Conservation (phyloP, 768 basidiomycete genomes). For the Melanogaster broomeanus region DNA sequence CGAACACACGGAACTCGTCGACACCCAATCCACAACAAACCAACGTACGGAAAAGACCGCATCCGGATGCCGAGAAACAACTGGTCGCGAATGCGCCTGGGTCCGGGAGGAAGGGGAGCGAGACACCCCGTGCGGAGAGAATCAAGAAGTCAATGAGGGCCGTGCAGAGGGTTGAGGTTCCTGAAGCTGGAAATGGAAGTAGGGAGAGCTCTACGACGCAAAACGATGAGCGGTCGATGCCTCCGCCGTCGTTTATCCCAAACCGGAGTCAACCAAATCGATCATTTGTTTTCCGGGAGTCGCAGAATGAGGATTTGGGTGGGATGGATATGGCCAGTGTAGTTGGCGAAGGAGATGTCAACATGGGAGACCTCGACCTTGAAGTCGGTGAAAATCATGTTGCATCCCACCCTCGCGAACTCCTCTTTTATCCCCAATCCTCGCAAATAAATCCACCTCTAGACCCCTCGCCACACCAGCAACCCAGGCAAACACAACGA, state of each 20-base stretch:
- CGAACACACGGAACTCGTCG: constrained; percentile 13
- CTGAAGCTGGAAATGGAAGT: constrained; percentile 7
- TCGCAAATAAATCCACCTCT: constrained; percentile 19
- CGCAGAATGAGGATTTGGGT: constrained; percentile 19
- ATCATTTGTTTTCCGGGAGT: constrained; percentile 11
- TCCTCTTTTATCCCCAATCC: constrained; percentile 26
- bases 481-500: constrained; percentile 7
- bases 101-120: constrained; percentile 19
- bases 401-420: constrained; percentile 9
- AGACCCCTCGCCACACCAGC: constrained; percentile 1
- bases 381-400: not conserved
- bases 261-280: constrained; percentile 12
- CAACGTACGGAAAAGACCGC: constrained; percentile 21
- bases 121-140: constrained; percentile 49
- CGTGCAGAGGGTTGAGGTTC: constrained; percentile 31
- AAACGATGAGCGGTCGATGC: constrained; percentile 38
- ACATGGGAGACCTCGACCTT: constrained; percentile 1
- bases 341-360: constrained; percentile 2
- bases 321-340: constrained; percentile 1
- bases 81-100: constrained; percentile 30
- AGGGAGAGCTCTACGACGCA: constrained; percentile 14
- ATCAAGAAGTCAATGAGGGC: constrained; percentile 40
- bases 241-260: constrained; percentile 35
- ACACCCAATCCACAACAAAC: constrained; percentile 16
- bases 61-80: constrained; percentile 22